These are phyloP conservation scores for Solanum appendiculatum DNA, from an alignment of 257 asterid genomes.

Conservation along the genomic window DNA sequence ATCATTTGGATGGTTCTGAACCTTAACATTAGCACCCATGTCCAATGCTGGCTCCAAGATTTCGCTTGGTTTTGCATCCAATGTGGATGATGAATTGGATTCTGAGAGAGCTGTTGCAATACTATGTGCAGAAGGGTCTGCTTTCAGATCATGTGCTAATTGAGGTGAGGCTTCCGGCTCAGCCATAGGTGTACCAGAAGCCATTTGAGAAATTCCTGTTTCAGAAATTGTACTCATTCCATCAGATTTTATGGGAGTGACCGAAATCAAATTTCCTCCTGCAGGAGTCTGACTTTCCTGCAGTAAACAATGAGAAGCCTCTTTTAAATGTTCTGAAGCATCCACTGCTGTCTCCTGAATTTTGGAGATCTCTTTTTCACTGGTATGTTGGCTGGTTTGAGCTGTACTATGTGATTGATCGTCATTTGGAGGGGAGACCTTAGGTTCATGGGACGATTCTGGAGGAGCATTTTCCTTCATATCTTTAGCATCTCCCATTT, in stretches of 20 bases:
- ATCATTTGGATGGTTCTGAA: slow-evolving; percentile 4
- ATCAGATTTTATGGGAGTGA: slow-evolving; percentile 6
- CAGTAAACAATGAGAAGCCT: background rate
- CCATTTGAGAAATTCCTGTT: slow-evolving; percentile 12
- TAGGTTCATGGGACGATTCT: slow-evolving; percentile 29
- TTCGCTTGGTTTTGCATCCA: slow-evolving; percentile 16
- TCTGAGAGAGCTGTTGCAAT: background rate
- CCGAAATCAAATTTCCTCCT: slow-evolving; percentile 2
- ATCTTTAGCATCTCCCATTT: slow-evolving; percentile 55
- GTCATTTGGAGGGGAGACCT: slow-evolving; percentile 18
- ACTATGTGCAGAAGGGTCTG: slow-evolving; percentile 11
- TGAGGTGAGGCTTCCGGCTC: slow-evolving; percentile 16
- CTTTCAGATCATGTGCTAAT: slow-evolving; percentile 3
- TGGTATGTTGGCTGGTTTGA: slow-evolving; percentile 12
- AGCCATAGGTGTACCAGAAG: slow-evolving; percentile 3
- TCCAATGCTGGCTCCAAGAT: background rate
- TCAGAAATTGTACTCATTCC: slow-evolving; percentile 3
- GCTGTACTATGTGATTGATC: slow-evolving; percentile 25
- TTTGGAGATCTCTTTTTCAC: slow-evolving; percentile 12
- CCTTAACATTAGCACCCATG: background rate
- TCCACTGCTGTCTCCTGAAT: background rate
- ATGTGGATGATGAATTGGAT: slow-evolving; percentile 8
- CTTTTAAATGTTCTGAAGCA: slow-evolving; percentile 10
- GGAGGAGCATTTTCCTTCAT: slow-evolving; percentile 23
- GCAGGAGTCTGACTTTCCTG: background rate